phyloP scores from a whole-genome alignment of 352 stramenopile species.

The Discostella stelligera region DNA sequence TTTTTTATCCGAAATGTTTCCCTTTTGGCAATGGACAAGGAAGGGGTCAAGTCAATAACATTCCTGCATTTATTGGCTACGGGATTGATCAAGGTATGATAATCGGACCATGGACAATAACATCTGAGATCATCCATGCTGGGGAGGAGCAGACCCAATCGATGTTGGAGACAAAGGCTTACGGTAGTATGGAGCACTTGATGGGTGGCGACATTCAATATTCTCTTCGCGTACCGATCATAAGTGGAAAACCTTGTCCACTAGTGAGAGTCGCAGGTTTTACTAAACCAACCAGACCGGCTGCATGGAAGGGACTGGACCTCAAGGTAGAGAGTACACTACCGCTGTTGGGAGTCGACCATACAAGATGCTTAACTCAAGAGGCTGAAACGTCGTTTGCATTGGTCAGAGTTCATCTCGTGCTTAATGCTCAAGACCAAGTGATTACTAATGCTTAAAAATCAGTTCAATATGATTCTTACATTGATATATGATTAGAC shows the following conservation, averaged over 20 bases:
- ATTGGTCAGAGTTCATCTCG: slow-evolving; percentile 26
- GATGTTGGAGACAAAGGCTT: slow-evolving; percentile 56
- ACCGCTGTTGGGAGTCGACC: slow-evolving; percentile 64
- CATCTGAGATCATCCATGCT: slow-evolving; percentile 35
- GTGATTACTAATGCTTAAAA: neutral
- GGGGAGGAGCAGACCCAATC: slow-evolving; percentile 21
- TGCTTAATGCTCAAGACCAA: slow-evolving; percentile 4
- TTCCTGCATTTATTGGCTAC: slow-evolving; percentile 19
- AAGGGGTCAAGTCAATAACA: slow-evolving; percentile 43
- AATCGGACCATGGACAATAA: slow-evolving; percentile 67
- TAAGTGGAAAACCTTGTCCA: slow-evolving; percentile 19
- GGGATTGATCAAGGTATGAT: slow-evolving; percentile 25
- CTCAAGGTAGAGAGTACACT: slow-evolving; percentile 73
- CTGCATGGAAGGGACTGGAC: slow-evolving; percentile 74
- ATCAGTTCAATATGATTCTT: neutral
- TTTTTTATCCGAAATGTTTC: slow-evolving; percentile 70
- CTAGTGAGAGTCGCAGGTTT: slow-evolving; percentile 61
- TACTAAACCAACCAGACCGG: slow-evolving; percentile 55
- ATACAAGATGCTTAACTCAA: neutral
- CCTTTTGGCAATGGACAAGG: slow-evolving; percentile 53
- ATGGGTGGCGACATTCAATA: slow-evolving; percentile 72
- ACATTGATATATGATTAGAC: neutral
- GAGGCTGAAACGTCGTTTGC: slow-evolving; percentile 26
- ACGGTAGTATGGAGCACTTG: slow-evolving; percentile 64
- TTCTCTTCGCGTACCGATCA: slow-evolving; percentile 54